Base-by-base conservation (phyloP, 148 eudicot genomes). In the Simmondsia chinensis region DNA sequence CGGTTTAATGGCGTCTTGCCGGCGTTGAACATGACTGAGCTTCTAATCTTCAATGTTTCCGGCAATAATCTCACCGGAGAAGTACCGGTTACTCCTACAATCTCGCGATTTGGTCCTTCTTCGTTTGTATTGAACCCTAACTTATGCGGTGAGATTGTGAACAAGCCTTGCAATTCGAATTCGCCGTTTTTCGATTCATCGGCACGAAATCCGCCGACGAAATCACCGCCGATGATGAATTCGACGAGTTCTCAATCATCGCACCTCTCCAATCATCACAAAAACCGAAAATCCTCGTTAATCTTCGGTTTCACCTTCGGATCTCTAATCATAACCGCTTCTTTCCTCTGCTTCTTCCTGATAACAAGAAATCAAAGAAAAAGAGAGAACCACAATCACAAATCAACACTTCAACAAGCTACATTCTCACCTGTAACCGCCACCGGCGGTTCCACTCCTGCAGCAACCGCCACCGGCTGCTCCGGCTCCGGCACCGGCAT, bases 181-280 rank as follows among this genome's bases (percentile, higher is more conserved):
- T 70, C 74, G 1, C 96, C 94, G 22, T 79, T 87, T 43, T 82
- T 79, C 51, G 62, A 66, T 20, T 33, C 80, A 2, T 64, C 85
- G 1, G 48, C 78, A 50, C 52, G 0, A 39, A 30, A 39, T 15
- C 44, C 60, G 1, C 15, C 66, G 3, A n/a, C 56, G 0, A 3
- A 56, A 1, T 31, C 59, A 9, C 23, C 69, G 23, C 43, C 60
- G 8, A 30, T 61, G 23, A 20, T 19, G 7, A 10, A 36, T 36
- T 22, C 70, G 52, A 54, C 38, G 70, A 16, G 43, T 45, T 55
- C 85, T 12, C 78, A 62, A 21, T 58, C 60, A 6, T 39, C 56
- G 7, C 10, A 52, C 9, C 36, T 39, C 9, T 41, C 77, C 5
- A 62, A 28, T 7, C 68, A 8, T 33, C 33, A n/a, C 48, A 31